Evolutionary conservation across 2,329 filamentous ascomycete species (phyloP), one percentile per base, ranked within the genome.

Genomic region (Aspergillus arachidicola): DNA sequence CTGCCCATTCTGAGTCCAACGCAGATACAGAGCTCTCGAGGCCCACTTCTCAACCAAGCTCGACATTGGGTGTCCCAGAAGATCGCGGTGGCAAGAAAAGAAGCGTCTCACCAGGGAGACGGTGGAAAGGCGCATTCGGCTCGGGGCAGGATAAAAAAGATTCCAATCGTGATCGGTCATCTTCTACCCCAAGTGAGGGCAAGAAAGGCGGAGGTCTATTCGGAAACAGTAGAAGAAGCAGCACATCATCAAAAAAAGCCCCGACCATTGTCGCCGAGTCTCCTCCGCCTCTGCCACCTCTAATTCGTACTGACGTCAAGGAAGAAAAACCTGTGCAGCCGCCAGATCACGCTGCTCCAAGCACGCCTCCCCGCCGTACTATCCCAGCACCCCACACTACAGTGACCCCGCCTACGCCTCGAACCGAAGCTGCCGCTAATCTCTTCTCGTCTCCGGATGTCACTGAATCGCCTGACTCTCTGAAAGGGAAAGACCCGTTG

Each of bases 81-180:
- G 74, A 80, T 57, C 70, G 74, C 46, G 68, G 54, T 64, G 74
- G 78, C 53, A 79, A 80, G 65, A 85, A 85, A 68, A 86, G 90
- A 64, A 87, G 87, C 28, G 83, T 86, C 23, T 94, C 92, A 11
- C 90, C 91, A 12, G 87, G 86, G 58, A 86, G 88, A 72, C 91
- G 89, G 72, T 81, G 94, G 65, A 90, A 86, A 75, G 88, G 89
- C 72, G 90, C 89, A 14, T 92, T 95, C 71, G 86, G 81, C 63
- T 77, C 75, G 10, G 73, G 72, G 12, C 73, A 75, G 41, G 81
- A 83, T 51, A 88, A 85, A 71, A 87, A 83, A 72, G 83, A 79
- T 62, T 74, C 80, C 30, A 82, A 79, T 38, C 81, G 81, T 36
- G 83, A 84, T 63, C 73, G 77, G 21, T 78, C 81, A 38, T 77